Evolutionary conservation across 1,139 yeast species (phyloP).

Genomic region (Candida glucosophila): DNA sequence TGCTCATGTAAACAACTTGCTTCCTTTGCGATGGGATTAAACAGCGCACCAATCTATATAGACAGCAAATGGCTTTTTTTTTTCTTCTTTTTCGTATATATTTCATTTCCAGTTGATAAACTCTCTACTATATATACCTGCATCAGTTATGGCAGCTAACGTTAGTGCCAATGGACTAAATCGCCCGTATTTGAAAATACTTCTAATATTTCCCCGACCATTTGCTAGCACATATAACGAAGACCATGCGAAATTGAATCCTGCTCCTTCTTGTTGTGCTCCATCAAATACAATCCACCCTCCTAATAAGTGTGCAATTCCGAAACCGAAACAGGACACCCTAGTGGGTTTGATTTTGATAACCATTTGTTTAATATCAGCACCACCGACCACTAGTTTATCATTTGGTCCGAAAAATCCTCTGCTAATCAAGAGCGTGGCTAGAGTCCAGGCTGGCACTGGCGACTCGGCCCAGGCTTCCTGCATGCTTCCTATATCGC

Average conservation of each 20-base stretch:
- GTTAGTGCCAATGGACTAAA: slow-evolving; percentile 57
- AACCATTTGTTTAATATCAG: too few species aligned
- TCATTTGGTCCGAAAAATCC: too few species aligned
- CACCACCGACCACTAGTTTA: too few species aligned
- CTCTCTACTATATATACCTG: slow-evolving; percentile 59
- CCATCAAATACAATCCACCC: slow-evolving; percentile 77
- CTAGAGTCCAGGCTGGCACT: slow-evolving; percentile 12
- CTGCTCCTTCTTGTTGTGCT: slow-evolving; percentile 77
- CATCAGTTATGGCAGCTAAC: slow-evolving; percentile 53
- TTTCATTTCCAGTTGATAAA: slow-evolving; percentile 46
- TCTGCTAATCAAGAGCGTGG: too few species aligned
- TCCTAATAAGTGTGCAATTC: slow-evolving; percentile 67
- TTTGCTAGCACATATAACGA: slow-evolving; percentile 67
- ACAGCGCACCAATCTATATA: background rate
- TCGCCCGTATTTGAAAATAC: slow-evolving; percentile 25
- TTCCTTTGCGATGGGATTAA: slow-evolving; percentile 61
- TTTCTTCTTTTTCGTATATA: slow-evolving; percentile 1
- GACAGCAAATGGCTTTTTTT: background rate
- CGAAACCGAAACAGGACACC: slow-evolving; percentile 42
- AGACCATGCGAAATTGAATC: slow-evolving; percentile 86
- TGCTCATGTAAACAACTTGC: slow-evolving; percentile 46
- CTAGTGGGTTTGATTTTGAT: slow-evolving; percentile 28
- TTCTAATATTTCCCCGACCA: slow-evolving; percentile 50
- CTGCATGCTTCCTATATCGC: slow-evolving; percentile 30
- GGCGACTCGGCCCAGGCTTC: slow-evolving; percentile 1